Evolutionary conservation across 2,329 filamentous ascomycete genomes (phyloP).

Genomic region (Neonectria punicea): DNA sequence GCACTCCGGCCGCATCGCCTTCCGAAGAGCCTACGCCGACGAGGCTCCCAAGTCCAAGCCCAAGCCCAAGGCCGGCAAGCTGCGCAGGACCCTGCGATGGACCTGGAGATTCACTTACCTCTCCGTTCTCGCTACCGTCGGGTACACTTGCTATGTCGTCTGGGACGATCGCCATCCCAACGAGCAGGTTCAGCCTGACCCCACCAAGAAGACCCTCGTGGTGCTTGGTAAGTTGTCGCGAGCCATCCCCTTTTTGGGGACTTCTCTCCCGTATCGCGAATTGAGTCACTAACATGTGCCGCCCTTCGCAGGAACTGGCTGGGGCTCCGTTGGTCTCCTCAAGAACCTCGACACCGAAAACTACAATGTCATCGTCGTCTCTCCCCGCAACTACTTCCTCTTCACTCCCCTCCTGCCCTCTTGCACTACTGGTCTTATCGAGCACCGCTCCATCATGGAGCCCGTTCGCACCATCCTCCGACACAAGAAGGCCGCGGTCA

Average conservation of each 20-base stretch:
- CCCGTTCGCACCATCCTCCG: constrained; percentile 95
- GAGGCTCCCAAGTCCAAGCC: constrained; percentile 58
- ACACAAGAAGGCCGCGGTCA: constrained; percentile 92
- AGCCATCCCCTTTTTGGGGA: neutral
- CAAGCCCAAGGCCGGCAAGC: constrained; percentile 65
- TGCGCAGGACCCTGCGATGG: constrained; percentile 78
- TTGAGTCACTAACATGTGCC: constrained; percentile 38
- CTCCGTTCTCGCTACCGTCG: constrained; percentile 74
- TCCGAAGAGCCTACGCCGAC: constrained; percentile 62
- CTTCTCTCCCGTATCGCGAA: constrained; percentile 19
- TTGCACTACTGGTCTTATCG: constrained; percentile 96
- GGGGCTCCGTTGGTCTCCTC: constrained; percentile 93
- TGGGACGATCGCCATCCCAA: constrained; percentile 84
- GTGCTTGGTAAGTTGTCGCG: constrained; percentile 76
- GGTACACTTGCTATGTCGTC: constrained; percentile 81
- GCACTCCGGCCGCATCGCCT: constrained; percentile 52
- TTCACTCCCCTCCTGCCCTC: constrained; percentile 98
- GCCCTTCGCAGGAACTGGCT: constrained; percentile 79
- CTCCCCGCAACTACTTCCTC: constrained; percentile 98
- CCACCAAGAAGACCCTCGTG: constrained; percentile 95
- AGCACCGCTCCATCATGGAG: constrained; percentile 99
- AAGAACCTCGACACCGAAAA: constrained; percentile 99
- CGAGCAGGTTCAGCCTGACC: constrained; percentile 82
- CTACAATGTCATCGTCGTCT: constrained; percentile 98
- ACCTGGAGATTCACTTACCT: constrained; percentile 86